Conservation (phyloP, 495 filamentous ascomycete genomes). For the Neurospora sp. region DNA sequence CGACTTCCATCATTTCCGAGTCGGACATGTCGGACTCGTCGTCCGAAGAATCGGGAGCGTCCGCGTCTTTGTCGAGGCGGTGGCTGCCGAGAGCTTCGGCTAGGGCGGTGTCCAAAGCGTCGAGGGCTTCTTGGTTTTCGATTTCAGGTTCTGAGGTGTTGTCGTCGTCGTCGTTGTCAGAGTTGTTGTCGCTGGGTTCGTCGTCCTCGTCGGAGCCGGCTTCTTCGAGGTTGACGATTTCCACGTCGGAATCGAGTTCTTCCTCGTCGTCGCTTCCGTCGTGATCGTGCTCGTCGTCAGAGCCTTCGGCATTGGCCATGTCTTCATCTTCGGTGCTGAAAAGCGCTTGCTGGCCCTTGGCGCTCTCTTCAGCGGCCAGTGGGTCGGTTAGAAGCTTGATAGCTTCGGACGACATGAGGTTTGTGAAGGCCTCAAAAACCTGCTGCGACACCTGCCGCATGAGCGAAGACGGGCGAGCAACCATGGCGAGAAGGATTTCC, state of each 20-base stretch:
- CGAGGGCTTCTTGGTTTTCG: conserved; percentile 39
- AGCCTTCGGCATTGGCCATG: conserved; percentile 31
- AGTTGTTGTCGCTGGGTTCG: conserved; percentile 28
- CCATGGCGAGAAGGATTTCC: conserved; percentile 78
- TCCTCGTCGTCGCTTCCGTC: conserved; percentile 15
- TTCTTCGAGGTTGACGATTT: conserved; percentile 31
- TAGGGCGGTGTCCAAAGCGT: conserved; percentile 67
- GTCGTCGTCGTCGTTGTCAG: conserved; percentile 21
- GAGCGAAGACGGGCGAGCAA: conserved; percentile 74
- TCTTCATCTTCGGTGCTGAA: conserved; percentile 66
- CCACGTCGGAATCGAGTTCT: conserved; percentile 36
- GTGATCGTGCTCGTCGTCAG: conserved; percentile 20
- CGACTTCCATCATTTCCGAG: conserved; percentile 88
- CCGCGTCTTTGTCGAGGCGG: conserved; percentile 41
- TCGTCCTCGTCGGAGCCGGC: conserved; percentile 35
- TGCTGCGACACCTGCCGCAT: conserved; percentile 79
- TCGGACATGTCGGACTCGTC: conserved; percentile 79
- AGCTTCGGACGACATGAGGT: conserved; percentile 56
- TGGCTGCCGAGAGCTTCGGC: conserved; percentile 61
- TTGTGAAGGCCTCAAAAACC: conserved; percentile 72
- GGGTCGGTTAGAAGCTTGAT: conserved; percentile 66
- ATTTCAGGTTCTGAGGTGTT: conserved; percentile 20
- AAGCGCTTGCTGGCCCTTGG: conserved; percentile 72
- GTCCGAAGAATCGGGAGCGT: conserved; percentile 40
- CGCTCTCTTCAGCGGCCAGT: conserved; percentile 67